Conservation (phyloP, 1,284 basidiomycete genomes). For the Ganoderma boninense region DNA sequence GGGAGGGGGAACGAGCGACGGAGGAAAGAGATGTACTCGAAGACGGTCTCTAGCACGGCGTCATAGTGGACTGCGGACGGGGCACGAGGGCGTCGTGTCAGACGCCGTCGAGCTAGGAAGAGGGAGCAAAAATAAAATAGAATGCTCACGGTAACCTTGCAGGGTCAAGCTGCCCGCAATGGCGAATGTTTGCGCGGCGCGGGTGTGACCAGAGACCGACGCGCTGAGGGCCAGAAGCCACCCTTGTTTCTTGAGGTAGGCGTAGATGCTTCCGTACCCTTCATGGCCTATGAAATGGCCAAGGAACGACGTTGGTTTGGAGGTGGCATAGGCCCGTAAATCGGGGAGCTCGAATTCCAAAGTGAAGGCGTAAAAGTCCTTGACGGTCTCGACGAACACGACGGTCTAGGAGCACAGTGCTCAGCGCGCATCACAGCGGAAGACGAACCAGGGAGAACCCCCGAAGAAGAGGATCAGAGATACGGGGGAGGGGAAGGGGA, state of each 20-base stretch:
- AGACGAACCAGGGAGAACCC: background rate
- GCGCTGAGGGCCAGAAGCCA: conserved; percentile 69
- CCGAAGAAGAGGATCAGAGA: background rate
- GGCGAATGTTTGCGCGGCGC: conserved; percentile 67
- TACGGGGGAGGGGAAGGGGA: background rate
- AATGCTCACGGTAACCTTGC: conserved; percentile 60
- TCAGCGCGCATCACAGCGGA: background rate
- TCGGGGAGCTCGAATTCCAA: conserved; percentile 68
- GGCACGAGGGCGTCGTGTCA: too few relatives aligned
- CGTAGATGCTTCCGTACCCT: conserved; percentile 69
- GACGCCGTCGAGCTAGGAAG: background rate
- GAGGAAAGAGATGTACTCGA: conserved; percentile 69
- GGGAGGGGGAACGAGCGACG: conserved; percentile 48
- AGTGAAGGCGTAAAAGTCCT: conserved; percentile 64
- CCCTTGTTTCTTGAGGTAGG: conserved; percentile 69
- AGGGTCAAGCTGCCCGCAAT: conserved; percentile 64
- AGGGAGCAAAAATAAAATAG: background rate
- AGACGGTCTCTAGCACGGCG: conserved; percentile 61
- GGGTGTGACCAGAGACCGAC: conserved; percentile 50
- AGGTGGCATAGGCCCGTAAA: conserved; percentile 56
- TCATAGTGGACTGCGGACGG: conserved; percentile 56
- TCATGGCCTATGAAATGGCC: conserved; percentile 77
- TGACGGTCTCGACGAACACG: conserved; percentile 69
- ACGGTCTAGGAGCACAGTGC: conserved; percentile 46
- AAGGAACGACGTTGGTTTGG: conserved; percentile 65